Conservation (phyloP, 768 basidiomycete genomes). For the Collybia mongolica region DNA sequence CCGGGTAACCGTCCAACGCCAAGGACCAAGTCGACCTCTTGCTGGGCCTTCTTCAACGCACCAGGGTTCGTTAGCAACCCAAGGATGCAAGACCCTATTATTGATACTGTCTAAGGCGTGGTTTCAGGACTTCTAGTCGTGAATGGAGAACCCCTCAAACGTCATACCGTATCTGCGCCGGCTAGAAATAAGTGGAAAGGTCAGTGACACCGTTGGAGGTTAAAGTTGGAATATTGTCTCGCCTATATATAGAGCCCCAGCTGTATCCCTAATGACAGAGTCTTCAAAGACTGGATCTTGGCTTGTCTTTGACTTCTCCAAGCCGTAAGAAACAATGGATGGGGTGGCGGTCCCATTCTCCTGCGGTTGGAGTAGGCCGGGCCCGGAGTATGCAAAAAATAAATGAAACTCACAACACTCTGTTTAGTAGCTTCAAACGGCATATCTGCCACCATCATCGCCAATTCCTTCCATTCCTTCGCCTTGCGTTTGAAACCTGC, state of each 20-base stretch:
- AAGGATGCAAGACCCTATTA: constrained; percentile 23
- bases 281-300: constrained; percentile 16
- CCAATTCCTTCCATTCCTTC: neutral
- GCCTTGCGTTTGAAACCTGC: constrained; percentile 14
- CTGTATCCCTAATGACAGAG: constrained; percentile 17
- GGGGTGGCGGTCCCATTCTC: constrained; percentile 16
- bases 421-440: constrained; percentile 19
- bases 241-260: constrained; percentile 26
- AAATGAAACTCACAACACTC: constrained; percentile 13
- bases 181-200: constrained; percentile 15
- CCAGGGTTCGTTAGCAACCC: constrained; percentile 28
- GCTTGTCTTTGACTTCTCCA: constrained; percentile 16
- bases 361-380: constrained; percentile 1
- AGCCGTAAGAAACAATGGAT: constrained; percentile 17
- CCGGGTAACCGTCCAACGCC: constrained; percentile 25
- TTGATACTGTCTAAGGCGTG: constrained; percentile 19
- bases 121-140: neutral
- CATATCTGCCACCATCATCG: constrained; percentile 5
- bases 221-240: neutral
- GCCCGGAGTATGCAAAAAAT: neutral
- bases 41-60: constrained; percentile 24
- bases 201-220: constrained; percentile 6
- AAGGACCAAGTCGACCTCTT: constrained; percentile 29
- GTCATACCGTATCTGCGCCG: constrained; percentile 27
- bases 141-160: neutral